Conservation (phyloP, 1,139 yeast genomes). For the Geotrichum aggregatum region DNA sequence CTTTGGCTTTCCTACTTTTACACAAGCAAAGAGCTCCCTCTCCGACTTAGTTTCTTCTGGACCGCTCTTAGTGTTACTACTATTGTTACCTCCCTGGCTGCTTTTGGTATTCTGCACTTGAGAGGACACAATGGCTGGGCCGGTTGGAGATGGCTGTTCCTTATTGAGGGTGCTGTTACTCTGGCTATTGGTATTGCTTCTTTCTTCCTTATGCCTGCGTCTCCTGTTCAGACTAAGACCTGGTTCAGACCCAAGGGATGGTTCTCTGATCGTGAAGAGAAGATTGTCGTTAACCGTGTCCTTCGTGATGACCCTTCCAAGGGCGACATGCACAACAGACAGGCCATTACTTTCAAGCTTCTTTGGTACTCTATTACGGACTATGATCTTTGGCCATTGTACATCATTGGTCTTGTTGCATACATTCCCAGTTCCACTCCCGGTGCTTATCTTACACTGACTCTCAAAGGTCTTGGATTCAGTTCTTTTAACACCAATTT, state of each 20-base stretch:
- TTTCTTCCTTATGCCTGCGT: constrained; percentile 53
- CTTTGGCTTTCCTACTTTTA: constrained; percentile 54
- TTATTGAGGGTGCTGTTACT: constrained; percentile 53
- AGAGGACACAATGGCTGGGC: constrained; percentile 39
- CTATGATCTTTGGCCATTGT: constrained; percentile 59
- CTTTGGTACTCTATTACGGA: constrained; percentile 46
- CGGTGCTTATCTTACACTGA: constrained; percentile 49
- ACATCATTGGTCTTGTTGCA: constrained; percentile 47
- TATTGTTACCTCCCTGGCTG: constrained; percentile 40
- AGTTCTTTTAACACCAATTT: constrained; percentile 53
- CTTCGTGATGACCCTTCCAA: constrained; percentile 63
- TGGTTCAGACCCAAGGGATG: constrained; percentile 54
- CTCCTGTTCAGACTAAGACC: constrained; percentile 50
- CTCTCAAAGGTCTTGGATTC: constrained; percentile 53
- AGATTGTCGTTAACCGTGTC: constrained; percentile 55
- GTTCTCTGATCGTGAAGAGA: constrained; percentile 56
- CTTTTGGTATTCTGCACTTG: constrained; percentile 46
- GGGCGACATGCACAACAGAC: constrained; percentile 64
- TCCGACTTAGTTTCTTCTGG: constrained; percentile 51
- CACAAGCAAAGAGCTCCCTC: constrained; percentile 47
- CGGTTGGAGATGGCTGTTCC: constrained; percentile 60
- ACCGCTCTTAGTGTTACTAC: constrained; percentile 34
- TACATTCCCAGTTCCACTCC: constrained; percentile 43
- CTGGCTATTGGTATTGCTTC: constrained; percentile 48
- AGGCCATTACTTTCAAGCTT: constrained; percentile 46